Conservation (phyloP, 1,139 yeast genomes). For the Candida sp. region DNA sequence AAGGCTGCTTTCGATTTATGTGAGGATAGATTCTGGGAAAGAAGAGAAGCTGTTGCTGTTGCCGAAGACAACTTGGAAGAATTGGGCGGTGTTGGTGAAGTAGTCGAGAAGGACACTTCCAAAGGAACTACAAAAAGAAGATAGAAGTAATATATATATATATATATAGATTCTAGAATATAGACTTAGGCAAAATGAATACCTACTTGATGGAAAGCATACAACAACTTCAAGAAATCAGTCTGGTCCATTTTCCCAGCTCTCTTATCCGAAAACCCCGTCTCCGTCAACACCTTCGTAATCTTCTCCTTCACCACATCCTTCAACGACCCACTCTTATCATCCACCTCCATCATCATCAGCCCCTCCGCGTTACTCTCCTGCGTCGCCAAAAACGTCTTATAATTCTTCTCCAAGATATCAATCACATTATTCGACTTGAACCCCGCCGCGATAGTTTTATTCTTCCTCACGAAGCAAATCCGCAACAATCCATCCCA, state of each 20-base stretch:
- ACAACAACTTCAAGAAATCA: conserved; percentile 84
- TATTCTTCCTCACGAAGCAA: conserved; percentile 91
- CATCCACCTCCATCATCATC: conserved; percentile 54
- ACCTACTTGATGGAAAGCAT: conserved; percentile 97
- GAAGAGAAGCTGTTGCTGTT: conserved; percentile 89
- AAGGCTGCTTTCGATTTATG: conserved; percentile 89
- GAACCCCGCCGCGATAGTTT: conserved; percentile 93
- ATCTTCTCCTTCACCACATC: conserved; percentile 61
- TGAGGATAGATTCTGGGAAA: conserved; percentile 98
- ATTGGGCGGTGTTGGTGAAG: conserved; percentile 89
- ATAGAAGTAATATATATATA: too few species aligned
- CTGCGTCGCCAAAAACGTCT: conserved; percentile 70
- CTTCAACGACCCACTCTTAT: conserved; percentile 37
- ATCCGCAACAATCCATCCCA: conserved; percentile 97
- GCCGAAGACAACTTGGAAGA: conserved; percentile 93
- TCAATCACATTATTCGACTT: conserved; percentile 83
- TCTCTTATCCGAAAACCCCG: conserved; percentile 85
- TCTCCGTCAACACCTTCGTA: conserved; percentile 70
- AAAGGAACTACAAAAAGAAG: conserved; percentile 50
- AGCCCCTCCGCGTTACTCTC: conserved; percentile 50
- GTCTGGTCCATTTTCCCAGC: conserved; percentile 96
- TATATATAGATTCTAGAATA: too few species aligned
- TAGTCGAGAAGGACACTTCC: conserved; percentile 77
- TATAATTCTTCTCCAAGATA: conserved; percentile 87
- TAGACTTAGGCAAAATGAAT: conserved; percentile 81